Conservation (phyloP, 129 eudicot species). For the Deinandra increscens region DNA sequence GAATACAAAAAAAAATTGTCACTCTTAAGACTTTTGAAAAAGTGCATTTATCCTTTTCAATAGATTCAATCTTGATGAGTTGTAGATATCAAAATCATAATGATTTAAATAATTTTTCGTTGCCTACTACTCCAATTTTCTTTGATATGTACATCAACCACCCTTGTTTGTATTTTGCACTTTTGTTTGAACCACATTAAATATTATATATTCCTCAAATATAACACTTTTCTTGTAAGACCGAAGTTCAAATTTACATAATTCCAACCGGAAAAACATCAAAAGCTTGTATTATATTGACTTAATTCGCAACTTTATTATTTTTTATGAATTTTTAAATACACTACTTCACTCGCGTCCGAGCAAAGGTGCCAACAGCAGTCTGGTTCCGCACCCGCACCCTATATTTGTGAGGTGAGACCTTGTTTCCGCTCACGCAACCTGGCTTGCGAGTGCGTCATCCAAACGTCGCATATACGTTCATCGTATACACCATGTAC, state of each 20-base stretch:
- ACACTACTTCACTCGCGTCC: no score
- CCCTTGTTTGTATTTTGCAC: constrained; percentile 17
- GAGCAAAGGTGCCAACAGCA: no score
- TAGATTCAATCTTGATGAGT: constrained; percentile 20
- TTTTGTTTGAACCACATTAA: constrained; percentile 12
- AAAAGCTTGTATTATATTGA: background rate
- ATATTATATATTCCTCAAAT: background rate
- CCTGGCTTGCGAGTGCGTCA: no score
- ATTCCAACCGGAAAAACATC: constrained; percentile 1
- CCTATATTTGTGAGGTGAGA: no score
- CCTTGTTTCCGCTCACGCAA: no score
- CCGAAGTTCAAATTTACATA: background rate
- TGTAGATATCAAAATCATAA: constrained; percentile 23
- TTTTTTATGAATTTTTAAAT: no score
- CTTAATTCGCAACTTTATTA: background rate
- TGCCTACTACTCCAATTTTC: constrained; percentile 6
- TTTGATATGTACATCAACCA: constrained; percentile 21
- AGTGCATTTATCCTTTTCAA: constrained; percentile 32
- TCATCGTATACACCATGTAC: no score
- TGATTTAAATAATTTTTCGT: constrained; percentile 14
- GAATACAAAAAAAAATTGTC: constrained; percentile 12
- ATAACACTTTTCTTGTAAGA: background rate
- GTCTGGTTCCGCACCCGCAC: no score
- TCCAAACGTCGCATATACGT: no score
- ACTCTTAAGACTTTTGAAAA: constrained; percentile 15